Evolutionary conservation across 768 basidiomycete genomes (phyloP), one percentile per base, ranked within the genome.

Genomic region (Lactarius sanguifluus): DNA sequence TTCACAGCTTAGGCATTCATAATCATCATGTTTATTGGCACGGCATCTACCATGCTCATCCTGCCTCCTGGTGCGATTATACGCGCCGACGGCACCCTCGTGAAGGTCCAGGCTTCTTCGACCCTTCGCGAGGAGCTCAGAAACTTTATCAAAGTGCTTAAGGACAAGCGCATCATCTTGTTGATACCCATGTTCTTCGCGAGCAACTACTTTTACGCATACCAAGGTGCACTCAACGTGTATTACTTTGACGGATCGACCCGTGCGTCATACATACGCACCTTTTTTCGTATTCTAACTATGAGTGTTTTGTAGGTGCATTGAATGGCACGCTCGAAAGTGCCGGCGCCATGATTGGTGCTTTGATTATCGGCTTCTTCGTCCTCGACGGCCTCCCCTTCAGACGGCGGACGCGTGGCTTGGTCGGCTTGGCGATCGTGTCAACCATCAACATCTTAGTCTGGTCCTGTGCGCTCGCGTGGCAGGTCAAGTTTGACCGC

Each of bases 161-260:
- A 78, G 70, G 79, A 81, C 72, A 79, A 77, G 75, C 75, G 79
- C 61, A 75, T 81, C 69, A 59, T 80, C 60, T 72, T 76, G 7
- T 77, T 81, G 57, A 69, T 76, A 45, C 80, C 80, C 47, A 79
- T 80, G 78, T 80, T 77, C 72, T 81, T 82, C 71, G 74, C 79
- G 10, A 79, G 77, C 65, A 81, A 80, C 73, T 81, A 78, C 70
- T 78, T 81, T 75, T 81, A 81, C 72, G 77, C 81, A 2, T 82
- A 81, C 72, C 81, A 80, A 70, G 78, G 76, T 63, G 78, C 80
- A 25, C 64, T 81, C 67, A 80, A 79, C 70, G 76, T 77, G 5
- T 73, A 67, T 60, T 71, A 73, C 38, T 81, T 81, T 71, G 79
- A 81, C 67, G 79, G 78, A 34, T 75, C 80, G 16, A 81, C 81